These are phyloP conservation scores for Talaromyces amestolkiae DNA, from an alignment of 2,329 filamentous ascomycete genomes.

Conservation along the genomic window DNA sequence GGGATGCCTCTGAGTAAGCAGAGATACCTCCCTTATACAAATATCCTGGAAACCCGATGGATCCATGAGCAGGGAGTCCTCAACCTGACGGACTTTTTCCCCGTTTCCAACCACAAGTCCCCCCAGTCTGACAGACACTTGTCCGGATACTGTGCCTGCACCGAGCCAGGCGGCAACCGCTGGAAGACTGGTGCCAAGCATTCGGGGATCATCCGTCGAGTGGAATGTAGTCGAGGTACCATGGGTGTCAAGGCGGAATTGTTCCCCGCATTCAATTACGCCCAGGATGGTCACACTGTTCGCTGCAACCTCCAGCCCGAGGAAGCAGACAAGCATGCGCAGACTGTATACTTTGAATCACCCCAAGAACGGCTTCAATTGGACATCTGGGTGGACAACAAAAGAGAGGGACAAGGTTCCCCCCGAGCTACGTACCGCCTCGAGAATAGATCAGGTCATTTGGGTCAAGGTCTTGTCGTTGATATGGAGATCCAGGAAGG, in stretches of 20 bases:
- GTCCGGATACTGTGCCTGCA: constrained; percentile 37
- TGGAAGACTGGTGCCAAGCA: constrained; percentile 48
- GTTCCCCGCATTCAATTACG: constrained; percentile 72
- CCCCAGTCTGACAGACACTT: constrained; percentile 33
- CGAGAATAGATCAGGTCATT: constrained; percentile 51
- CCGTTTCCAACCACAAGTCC: constrained; percentile 61
- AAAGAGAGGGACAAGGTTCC: constrained; percentile 45
- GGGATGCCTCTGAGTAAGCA: constrained; percentile 64
- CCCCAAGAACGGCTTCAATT: constrained; percentile 61
- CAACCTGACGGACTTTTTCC: constrained; percentile 73
- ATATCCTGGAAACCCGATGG: constrained; percentile 74
- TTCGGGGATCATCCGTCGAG: constrained; percentile 60
- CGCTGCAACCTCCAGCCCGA: constrained; percentile 36
- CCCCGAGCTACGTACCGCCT: constrained; percentile 58
- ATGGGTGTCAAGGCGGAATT: constrained; percentile 67
- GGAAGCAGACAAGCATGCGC: constrained; percentile 47
- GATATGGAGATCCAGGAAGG: constrained; percentile 62
- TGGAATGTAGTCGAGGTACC: constrained; percentile 68
- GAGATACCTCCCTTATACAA: constrained; percentile 71
- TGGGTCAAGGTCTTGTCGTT: constrained; percentile 63
- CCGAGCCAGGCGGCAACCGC: constrained; percentile 45
- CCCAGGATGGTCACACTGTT: constrained; percentile 56
- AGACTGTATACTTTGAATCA: constrained; percentile 63
- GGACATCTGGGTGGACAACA: constrained; percentile 64
- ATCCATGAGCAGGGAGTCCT: constrained; percentile 73